Evolutionary conservation across 345 rosid species (phyloP), one percentile per base, ranked within the genome.

Genomic region (Citrus hindsii): DNA sequence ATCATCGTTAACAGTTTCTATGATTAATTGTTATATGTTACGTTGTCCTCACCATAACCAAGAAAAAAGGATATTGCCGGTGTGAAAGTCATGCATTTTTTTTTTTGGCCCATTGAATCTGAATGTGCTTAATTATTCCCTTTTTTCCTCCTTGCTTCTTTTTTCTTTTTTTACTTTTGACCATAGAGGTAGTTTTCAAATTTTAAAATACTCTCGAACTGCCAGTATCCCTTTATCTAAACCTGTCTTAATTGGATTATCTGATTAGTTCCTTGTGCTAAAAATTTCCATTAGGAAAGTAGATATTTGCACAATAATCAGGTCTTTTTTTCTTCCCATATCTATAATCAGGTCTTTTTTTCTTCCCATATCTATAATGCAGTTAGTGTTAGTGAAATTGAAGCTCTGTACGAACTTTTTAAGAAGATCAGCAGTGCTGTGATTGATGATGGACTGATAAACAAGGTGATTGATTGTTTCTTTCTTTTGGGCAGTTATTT

Each of bases 401-500:
- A 96, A 83, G 99, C 99, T 27, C 93, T 96, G 30, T 97, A 97
- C 77, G 99, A 97, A 84, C 95, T 97, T 28, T 97, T 97, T 79
- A 94, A 97, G 91, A 94, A 94, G 91, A 97, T 97, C 79, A 94
- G 99, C 86, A 97, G 99, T 70, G 99, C 97, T 10, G 99, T 97
- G 78, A 94, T 93, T 79, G 99, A 97, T 82, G 99, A 94, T 58
- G 98, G 98, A 51, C 84, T 96, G 59, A 96, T 96, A 80, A 94
- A 94, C 88, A 96, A 95, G 99, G 99, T 95, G 32, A 27, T 7
- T 77, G 67, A 25, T 8, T 58, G 9, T 58, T 25, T 55, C 62
- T 3, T 9, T 64, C 48, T 16, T 73, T 40, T 37, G 0, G 53
- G n/a, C 70, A 46, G 19, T 55, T 62, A 4, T 30, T 13, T 38